These are phyloP conservation scores for Tuber melanosporum DNA, from an alignment of 495 filamentous ascomycete genomes.

Conservation along the genomic window DNA sequence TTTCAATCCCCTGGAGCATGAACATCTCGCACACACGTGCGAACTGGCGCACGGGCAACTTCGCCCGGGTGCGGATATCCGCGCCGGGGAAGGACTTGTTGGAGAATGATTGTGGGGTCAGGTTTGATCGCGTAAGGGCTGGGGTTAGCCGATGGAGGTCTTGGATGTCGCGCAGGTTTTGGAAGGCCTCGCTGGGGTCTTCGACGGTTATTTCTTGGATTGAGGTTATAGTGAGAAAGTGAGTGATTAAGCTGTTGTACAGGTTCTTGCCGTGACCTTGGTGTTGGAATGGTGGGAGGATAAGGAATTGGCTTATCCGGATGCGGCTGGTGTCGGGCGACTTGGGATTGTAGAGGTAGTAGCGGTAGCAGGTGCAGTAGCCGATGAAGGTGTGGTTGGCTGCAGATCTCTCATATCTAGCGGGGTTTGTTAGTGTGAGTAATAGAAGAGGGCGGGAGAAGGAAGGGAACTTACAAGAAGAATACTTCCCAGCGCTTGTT, in stretches of 20 bases:
- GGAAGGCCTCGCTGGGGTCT: constrained; percentile 91
- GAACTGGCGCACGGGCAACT: constrained; percentile 86
- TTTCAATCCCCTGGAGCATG: constrained; percentile 50
- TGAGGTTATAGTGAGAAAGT: constrained; percentile 55
- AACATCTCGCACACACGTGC: constrained; percentile 79
- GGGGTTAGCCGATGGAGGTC: constrained; percentile 65
- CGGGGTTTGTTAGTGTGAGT: neutral
- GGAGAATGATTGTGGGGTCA: constrained; percentile 44
- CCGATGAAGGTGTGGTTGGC: constrained; percentile 40
- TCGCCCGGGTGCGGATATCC: constrained; percentile 57
- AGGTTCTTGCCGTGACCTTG: constrained; percentile 71
- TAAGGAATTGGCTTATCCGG: constrained; percentile 87
- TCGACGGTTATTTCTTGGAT: constrained; percentile 86
- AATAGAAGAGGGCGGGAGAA: neutral
- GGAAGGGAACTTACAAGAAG: constrained; percentile 47
- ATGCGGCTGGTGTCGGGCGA: constrained; percentile 50
- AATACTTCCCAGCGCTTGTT: constrained; percentile 81
- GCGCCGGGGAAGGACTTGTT: constrained; percentile 47
- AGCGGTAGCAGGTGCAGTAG: constrained; percentile 79
- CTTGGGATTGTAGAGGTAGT: constrained; percentile 54
- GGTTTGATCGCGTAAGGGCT: constrained; percentile 49
- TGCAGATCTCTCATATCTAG: constrained; percentile 60
- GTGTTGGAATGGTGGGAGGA: constrained; percentile 80
- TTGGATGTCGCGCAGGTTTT: constrained; percentile 76
- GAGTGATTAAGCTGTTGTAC: constrained; percentile 64